These are phyloP conservation scores for Phytophthora cryptogea DNA, from an alignment of 352 stramenopile genomes.

Conservation along the genomic window DNA sequence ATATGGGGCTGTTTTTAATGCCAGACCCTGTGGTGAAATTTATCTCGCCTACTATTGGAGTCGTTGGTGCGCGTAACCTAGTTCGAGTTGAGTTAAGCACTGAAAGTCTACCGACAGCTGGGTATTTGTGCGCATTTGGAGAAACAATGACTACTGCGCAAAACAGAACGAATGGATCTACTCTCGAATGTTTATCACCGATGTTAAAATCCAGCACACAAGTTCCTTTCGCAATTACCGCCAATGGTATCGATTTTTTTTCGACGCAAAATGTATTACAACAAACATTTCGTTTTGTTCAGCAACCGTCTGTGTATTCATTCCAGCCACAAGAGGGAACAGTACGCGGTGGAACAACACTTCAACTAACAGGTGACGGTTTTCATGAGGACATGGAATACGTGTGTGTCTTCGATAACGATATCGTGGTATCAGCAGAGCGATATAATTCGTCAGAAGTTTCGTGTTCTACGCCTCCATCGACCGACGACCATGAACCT, in stretches of 20 bases:
- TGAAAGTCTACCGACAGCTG: neutral
- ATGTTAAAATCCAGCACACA: conserved; percentile 2
- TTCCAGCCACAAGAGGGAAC: conserved; percentile 40
- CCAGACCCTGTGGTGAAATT: conserved; percentile 25
- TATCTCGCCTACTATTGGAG: conserved; percentile 29
- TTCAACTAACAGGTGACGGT: conserved; percentile 33
- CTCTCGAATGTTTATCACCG: conserved; percentile 38
- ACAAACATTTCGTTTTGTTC: conserved; percentile 30
- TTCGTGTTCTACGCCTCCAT: conserved; percentile 27
- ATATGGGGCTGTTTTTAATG: conserved; percentile 19
- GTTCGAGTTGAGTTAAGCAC: conserved; percentile 28
- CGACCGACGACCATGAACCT: conserved; percentile 5
- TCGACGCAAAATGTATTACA: conserved; percentile 3
- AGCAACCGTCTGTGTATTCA: conserved; percentile 20
- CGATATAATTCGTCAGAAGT: conserved; percentile 39
- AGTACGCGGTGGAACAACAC: conserved; percentile 37
- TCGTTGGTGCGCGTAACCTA: conserved; percentile 22
- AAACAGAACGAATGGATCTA: conserved; percentile 8
- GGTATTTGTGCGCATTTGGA: conserved; percentile 43
- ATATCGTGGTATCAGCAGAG: conserved; percentile 8
- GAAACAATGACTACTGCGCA: neutral
- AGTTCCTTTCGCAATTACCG: conserved; percentile 34
- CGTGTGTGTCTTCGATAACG: conserved; percentile 40
- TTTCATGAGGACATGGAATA: conserved; percentile 31
- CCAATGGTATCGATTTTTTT: conserved; percentile 55